Percentiles rank a stretch among this genome's conserved stretches.
phyloP scores from a whole-genome alignment of 2,329 filamentous ascomycete genomes.

The Phoma herbarum region DNA sequence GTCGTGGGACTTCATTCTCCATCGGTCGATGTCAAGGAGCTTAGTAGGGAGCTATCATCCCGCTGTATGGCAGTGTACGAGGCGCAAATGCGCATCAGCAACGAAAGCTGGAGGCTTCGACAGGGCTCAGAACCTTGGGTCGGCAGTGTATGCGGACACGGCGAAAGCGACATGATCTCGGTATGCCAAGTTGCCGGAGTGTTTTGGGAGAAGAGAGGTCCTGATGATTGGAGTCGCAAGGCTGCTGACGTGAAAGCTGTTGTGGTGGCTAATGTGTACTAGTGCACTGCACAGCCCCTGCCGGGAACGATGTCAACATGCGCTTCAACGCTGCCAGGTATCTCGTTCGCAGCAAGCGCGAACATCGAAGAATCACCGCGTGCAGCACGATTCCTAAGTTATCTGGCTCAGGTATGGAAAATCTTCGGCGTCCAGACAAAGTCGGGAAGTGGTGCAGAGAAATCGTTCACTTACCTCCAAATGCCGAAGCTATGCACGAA shows the following conservation, averaged over 20 bases:
- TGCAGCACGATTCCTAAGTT: not conserved
- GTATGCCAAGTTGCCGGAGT: constrained; percentile 30
- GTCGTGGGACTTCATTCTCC: not conserved
- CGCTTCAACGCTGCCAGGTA: constrained; percentile 26
- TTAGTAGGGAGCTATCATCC: constrained; percentile 8
- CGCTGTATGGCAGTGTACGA: constrained; percentile 5
- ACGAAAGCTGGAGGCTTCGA: constrained; percentile 23
- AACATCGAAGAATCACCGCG: not conserved
- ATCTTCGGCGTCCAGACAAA: not conserved
- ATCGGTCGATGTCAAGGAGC: no score
- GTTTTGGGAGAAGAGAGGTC: constrained; percentile 20
- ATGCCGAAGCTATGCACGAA: not conserved
- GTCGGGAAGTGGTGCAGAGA: not conserved
- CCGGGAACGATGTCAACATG: constrained; percentile 1
- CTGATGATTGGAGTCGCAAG: constrained; percentile 9
- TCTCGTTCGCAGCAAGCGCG: not conserved
- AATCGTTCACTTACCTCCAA: not conserved
- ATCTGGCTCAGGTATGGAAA: not conserved
- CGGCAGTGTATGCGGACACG: constrained; percentile 8
- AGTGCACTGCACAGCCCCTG: constrained; percentile 25
- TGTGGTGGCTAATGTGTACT: constrained; percentile 23
- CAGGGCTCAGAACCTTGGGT: constrained; percentile 2
- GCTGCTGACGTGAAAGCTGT: constrained; percentile 16
- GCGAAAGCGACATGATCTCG: constrained; percentile 26
- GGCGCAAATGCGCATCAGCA: constrained; percentile 14